A percentile compares a stretch with the other conserved stretches of the same genome.
These are phyloP conservation scores for Colletotrichum sp. DNA, from an alignment of 2,329 filamentous ascomycete genomes.

Conservation along the genomic window DNA sequence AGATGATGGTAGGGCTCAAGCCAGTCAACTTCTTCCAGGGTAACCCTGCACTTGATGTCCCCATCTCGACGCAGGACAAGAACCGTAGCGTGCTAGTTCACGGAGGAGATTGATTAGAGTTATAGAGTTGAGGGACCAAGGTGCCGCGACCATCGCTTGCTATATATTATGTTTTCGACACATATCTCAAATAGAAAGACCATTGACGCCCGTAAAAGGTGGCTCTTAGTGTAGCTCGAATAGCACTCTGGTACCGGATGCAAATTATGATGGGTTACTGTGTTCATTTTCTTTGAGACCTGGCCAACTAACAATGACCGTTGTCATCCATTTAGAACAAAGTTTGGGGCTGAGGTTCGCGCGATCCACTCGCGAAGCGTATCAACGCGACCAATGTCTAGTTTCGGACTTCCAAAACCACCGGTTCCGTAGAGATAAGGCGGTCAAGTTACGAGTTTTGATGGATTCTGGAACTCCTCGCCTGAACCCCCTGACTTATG, in stretches of 20 bases:
- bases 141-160: not conserved
- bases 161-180: not conserved
- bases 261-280: not conserved
- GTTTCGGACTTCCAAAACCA: not conserved
- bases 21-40: conserved; percentile 59
- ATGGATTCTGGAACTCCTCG: not conserved
- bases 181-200: accelerated
- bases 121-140: not conserved
- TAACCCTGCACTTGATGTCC: conserved; percentile 57
- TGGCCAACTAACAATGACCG: accelerated
- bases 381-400: not conserved
- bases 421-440: not conserved
- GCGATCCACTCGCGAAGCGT: not conserved
- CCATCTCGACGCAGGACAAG: conserved; percentile 39
- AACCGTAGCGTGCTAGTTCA: conserved; percentile 37
- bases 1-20: conserved; percentile 53
- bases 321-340: not conserved
- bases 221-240: accelerated
- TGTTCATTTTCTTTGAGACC: not conserved
- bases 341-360: not conserved
- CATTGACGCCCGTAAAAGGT: not conserved
- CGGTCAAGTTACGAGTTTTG: not conserved
- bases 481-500: not conserved
- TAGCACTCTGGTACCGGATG: not conserved
- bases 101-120: not conserved